Evolutionary conservation across 2,329 filamentous ascomycete species (phyloP).

Genomic region (Geosmithia putterillii): DNA sequence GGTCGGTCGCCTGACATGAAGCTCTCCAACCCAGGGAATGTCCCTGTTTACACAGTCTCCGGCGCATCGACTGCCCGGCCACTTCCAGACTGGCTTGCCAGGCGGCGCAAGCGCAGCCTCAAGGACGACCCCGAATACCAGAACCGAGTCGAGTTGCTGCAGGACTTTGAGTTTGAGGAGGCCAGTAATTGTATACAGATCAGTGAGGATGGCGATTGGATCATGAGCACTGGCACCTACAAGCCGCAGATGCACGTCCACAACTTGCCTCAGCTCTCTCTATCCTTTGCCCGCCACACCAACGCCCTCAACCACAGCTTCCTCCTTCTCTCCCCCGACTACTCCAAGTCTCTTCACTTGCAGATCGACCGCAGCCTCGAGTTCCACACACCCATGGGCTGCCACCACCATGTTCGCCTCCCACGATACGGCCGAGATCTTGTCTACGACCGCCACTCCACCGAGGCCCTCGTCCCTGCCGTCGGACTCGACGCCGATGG

Average conservation of each 20-base stretch:
- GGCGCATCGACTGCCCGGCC: slow-evolving; percentile 79
- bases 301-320: slow-evolving; percentile 87
- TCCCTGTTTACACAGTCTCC: slow-evolving; percentile 90
- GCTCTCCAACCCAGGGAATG: slow-evolving; percentile 67
- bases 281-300: slow-evolving; percentile 91
- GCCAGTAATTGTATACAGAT: slow-evolving; percentile 82
- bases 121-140: slow-evolving; percentile 90
- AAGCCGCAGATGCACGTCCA: slow-evolving; percentile 74
- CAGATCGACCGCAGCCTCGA: slow-evolving; percentile 86
- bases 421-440: slow-evolving; percentile 88
- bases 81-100: slow-evolving; percentile 89
- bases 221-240: slow-evolving; percentile 81
- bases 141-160: slow-evolving; percentile 84
- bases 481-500: slow-evolving; percentile 81
- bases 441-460: slow-evolving; percentile 67
- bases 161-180: slow-evolving; percentile 97
- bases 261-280: slow-evolving; percentile 79
- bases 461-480: slow-evolving; percentile 77
- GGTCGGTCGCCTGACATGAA: slow-evolving; percentile 43
- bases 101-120: slow-evolving; percentile 77
- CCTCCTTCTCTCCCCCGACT: slow-evolving; percentile 76
- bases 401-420: slow-evolving; percentile 80
- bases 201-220: slow-evolving; percentile 93
- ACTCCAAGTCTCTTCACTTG: slow-evolving; percentile 86
- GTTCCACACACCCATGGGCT: slow-evolving; percentile 80